These are phyloP conservation scores for Diaporthe citriasiana DNA, from an alignment of 2,329 filamentous ascomycete genomes.

Conservation along the genomic window DNA sequence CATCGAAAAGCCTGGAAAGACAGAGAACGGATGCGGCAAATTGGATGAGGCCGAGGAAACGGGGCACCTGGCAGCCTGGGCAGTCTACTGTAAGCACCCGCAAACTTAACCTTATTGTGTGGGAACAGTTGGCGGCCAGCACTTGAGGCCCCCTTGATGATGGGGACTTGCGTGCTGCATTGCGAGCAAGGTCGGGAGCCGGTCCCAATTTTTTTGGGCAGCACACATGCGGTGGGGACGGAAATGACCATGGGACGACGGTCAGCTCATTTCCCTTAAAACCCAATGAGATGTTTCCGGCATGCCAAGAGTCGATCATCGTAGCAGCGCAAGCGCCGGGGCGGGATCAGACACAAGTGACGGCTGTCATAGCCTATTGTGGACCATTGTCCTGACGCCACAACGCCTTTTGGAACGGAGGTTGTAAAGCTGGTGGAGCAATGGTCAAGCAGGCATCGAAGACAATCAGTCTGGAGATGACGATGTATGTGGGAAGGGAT, in stretches of 20 bases:
- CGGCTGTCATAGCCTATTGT: slow-evolving; percentile 12
- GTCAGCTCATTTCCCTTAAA: slow-evolving; percentile 24
- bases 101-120: slow-evolving; percentile 33
- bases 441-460: not conserved
- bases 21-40: not conserved
- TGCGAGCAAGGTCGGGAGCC: slow-evolving; percentile 9
- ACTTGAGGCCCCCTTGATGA: slow-evolving; percentile 1
- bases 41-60: slow-evolving; percentile 1
- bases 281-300: slow-evolving; percentile 25
- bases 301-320: slow-evolving; percentile 22
- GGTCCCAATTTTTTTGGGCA: slow-evolving; percentile 9
- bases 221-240: not conserved
- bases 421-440: not conserved
- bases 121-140: slow-evolving; percentile 14
- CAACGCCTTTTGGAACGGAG: not conserved
- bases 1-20: not conserved
- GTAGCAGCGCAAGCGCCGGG: slow-evolving; percentile 16
- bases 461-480: not conserved
- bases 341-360: slow-evolving; percentile 17
- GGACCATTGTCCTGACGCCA: not conserved
- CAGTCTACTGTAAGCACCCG: slow-evolving; percentile 25
- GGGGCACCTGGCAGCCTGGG: not conserved
- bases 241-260: slow-evolving; percentile 16
- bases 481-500: not conserved
- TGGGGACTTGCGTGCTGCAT: not conserved